A percentile compares a stretch with the other conserved stretches of the same genome.
phyloP scores from a whole-genome alignment of 805 yeast genomes.

The Maudiozyma saulgeensis region DNA sequence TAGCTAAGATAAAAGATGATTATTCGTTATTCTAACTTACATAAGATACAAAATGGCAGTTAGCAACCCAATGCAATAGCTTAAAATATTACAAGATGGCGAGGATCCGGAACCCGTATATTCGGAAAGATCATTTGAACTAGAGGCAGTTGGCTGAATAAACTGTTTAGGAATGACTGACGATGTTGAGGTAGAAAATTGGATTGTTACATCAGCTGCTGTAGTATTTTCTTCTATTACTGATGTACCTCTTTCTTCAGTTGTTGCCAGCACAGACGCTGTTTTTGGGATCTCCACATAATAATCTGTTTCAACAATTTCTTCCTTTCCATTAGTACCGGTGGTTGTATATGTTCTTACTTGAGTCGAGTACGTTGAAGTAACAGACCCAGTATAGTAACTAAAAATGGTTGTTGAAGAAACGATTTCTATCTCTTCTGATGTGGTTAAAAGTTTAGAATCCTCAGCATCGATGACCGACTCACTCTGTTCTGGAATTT shows the following conservation, averaged over 20 bases:
- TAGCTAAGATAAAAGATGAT: no score
- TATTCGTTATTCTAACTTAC: no score
- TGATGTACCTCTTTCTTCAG: no score
- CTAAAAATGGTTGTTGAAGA: not conserved
- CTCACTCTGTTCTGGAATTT: not conserved
- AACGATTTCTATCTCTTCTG: not conserved
- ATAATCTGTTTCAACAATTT: not conserved
- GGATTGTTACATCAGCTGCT: not conserved
- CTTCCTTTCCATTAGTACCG: not conserved
- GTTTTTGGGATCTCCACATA: not conserved
- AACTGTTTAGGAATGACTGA: not conserved
- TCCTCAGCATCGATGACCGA: not conserved
- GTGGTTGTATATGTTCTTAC: not conserved
- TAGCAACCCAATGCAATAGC: no score
- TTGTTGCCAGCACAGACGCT: not conserved
- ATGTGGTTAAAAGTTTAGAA: not conserved
- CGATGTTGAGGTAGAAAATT: not conserved
- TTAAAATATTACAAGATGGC: not conserved
- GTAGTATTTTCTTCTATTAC: not conserved
- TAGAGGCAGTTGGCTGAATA: not conserved
- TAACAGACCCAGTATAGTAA: not conserved
- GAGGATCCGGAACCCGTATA: not conserved
- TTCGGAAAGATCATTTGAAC: not conserved
- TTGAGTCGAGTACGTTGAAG: not conserved
- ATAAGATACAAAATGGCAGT: no score